phyloP scores from a whole-genome alignment of 441 rosid genomes.

The Codiaeum variegatum region DNA sequence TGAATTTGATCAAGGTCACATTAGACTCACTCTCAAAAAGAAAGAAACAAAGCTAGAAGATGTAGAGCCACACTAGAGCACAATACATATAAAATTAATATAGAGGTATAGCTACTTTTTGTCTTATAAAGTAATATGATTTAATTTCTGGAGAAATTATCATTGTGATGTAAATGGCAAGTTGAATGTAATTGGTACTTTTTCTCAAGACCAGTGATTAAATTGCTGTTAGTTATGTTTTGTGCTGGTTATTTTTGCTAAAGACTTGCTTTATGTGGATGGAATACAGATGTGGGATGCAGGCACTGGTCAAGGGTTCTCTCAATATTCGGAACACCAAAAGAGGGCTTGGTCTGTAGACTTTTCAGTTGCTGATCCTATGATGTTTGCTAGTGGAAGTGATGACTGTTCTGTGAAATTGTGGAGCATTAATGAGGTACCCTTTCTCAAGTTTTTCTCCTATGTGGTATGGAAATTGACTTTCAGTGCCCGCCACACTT shows the following conservation, averaged over 20 bases:
- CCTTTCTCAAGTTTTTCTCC: slow-evolving; percentile 16
- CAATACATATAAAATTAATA: too few relatives aligned
- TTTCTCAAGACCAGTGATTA: not conserved
- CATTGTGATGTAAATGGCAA: not conserved
- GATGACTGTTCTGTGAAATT: slow-evolving; percentile 83
- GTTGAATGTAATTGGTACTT: not conserved
- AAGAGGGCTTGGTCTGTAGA: slow-evolving; percentile 89
- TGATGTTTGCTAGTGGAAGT: slow-evolving; percentile 80
- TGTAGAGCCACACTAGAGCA: slow-evolving; percentile 1
- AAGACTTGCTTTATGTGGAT: slow-evolving; percentile 25
- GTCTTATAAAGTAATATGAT: not conserved
- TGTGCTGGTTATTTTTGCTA: slow-evolving; percentile 1
- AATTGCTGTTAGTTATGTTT: slow-evolving; percentile 17
- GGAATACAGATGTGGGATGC: slow-evolving; percentile 76
- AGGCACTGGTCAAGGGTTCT: slow-evolving; percentile 66
- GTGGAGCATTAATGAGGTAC: slow-evolving; percentile 77
- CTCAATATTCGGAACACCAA: slow-evolving; percentile 60
- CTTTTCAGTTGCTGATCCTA: slow-evolving; percentile 66
- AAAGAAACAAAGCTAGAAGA: not conserved
- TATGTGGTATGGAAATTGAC: not conserved
- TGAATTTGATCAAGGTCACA: not conserved
- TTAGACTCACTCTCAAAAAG: too few relatives aligned
- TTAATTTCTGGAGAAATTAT: not conserved
- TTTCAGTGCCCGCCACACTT: not conserved
- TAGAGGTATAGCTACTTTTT: too few relatives aligned